These are phyloP conservation scores for Vitis hybrid DNA, from an alignment of 177 flowering plant species.

Conservation along the genomic window DNA sequence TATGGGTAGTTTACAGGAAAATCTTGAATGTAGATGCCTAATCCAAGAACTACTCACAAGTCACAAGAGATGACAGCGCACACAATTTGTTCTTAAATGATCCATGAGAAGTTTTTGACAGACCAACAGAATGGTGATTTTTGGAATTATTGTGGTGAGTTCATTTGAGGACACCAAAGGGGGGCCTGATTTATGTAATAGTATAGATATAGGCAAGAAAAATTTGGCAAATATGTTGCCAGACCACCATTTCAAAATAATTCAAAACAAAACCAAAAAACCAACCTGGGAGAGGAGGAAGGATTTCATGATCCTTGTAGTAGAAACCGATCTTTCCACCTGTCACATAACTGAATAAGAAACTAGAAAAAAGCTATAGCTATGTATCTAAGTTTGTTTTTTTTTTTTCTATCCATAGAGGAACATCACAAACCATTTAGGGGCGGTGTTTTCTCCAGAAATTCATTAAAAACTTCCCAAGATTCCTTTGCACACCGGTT, in stretches of 20 bases:
- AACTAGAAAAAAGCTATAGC: constrained; percentile 2
- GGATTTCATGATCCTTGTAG: constrained; percentile 94
- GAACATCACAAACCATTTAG: constrained; percentile 58
- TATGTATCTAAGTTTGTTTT: too few relatives aligned
- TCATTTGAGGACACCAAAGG: too few relatives aligned
- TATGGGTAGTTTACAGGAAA: too few relatives aligned
- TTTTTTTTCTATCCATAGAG: not conserved
- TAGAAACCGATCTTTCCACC: constrained; percentile 95
- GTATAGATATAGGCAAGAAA: too few relatives aligned
- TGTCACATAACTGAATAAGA: constrained; percentile 20
- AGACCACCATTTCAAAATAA: not conserved
- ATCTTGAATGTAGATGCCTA: not conserved
- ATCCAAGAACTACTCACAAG: too few relatives aligned
- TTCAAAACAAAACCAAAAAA: not conserved
- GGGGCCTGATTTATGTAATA: too few relatives aligned
- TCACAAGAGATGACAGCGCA: not conserved
- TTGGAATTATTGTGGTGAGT: too few relatives aligned
- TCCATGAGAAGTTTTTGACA: not conserved
- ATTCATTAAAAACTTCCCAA: constrained; percentile 75
- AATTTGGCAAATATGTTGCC: too few relatives aligned
- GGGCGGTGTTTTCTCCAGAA: constrained; percentile 65
- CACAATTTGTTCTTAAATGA: not conserved
- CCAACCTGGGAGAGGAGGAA: constrained; percentile 94
- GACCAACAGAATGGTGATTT: not conserved
- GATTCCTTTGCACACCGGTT: constrained; percentile 63